phyloP scores from a whole-genome alignment of 768 basidiomycete genomes.

The Termitomyces sp. region DNA sequence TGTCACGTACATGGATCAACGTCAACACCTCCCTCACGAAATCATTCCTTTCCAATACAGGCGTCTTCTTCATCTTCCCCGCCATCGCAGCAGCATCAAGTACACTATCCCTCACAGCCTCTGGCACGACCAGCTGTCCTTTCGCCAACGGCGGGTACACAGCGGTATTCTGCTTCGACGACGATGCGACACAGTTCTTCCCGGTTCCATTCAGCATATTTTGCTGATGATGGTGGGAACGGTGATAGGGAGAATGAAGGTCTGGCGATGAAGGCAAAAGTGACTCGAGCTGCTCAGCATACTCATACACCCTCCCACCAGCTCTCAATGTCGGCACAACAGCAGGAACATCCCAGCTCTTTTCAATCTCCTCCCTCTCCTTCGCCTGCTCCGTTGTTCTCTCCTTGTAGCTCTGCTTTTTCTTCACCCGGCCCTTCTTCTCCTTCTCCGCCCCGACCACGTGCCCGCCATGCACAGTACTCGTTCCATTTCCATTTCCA shows the following conservation, averaged over 20 bases:
- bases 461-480: background rate
- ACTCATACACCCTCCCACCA: background rate
- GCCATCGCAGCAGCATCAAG: constrained; percentile 19
- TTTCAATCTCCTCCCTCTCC: constrained; percentile 49
- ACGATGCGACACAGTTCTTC: background rate
- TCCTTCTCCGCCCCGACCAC: background rate
- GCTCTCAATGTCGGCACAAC: constrained; percentile 9
- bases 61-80: constrained; percentile 11
- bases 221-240: background rate
- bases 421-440: constrained; percentile 5
- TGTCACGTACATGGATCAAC: constrained; percentile 49
- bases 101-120: constrained; percentile 24
- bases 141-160: constrained; percentile 11
- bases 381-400: constrained; percentile 32
- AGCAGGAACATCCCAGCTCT: constrained; percentile 53
- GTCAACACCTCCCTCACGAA: constrained; percentile 56
- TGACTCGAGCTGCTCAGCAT: constrained; percentile 11
- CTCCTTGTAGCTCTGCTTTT: constrained; percentile 23
- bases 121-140: constrained; percentile 6
- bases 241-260: background rate
- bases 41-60: constrained; percentile 41
- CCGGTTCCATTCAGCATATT: background rate
- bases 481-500: constrained; percentile 2
- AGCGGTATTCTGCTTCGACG: background rate
- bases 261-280: constrained; percentile 10